phyloP scores from a whole-genome alignment of 495 filamentous ascomycete genomes.

The Penicillium nucicola region DNA sequence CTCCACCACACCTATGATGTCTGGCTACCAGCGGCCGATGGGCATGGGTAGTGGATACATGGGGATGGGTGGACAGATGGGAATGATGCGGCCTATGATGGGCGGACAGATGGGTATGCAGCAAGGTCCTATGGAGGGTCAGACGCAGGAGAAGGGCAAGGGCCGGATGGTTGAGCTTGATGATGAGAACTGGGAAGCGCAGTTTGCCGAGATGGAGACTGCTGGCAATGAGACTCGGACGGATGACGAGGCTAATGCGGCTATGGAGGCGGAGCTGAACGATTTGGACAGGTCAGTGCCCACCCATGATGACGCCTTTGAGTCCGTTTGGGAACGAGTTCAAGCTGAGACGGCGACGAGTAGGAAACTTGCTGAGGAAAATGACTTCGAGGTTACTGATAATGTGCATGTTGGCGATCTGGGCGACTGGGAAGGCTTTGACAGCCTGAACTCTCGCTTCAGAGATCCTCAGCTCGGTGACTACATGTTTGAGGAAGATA shows the following conservation, averaged over 20 bases:
- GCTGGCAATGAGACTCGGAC: constrained; percentile 54
- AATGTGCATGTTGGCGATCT: constrained; percentile 64
- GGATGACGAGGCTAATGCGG: constrained; percentile 69
- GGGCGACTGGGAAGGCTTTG: constrained; percentile 70
- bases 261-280: constrained; percentile 86
- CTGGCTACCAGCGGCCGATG: constrained; percentile 61
- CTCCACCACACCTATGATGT: constrained; percentile 45
- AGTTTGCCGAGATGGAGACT: constrained; percentile 86
- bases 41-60: constrained; percentile 47
- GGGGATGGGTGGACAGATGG: constrained; percentile 55
- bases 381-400: constrained; percentile 50
- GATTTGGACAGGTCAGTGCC: constrained; percentile 82
- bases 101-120: constrained; percentile 50
- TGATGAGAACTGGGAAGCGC: constrained; percentile 91
- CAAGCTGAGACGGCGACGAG: constrained; percentile 72
- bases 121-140: constrained; percentile 47
- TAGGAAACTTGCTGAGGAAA: constrained; percentile 67
- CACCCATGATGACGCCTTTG: constrained; percentile 75
- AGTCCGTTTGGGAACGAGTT: constrained; percentile 82
- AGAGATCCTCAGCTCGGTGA: constrained; percentile 75
- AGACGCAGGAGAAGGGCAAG: constrained; percentile 74
- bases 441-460: constrained; percentile 56
- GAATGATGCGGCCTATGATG: constrained; percentile 45
- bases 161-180: constrained; percentile 88
- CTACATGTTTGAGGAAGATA: constrained; percentile 93